Evolutionary conservation across 1,139 yeast genomes (phyloP).

Genomic region (Blastobotrys buckinghamii): DNA sequence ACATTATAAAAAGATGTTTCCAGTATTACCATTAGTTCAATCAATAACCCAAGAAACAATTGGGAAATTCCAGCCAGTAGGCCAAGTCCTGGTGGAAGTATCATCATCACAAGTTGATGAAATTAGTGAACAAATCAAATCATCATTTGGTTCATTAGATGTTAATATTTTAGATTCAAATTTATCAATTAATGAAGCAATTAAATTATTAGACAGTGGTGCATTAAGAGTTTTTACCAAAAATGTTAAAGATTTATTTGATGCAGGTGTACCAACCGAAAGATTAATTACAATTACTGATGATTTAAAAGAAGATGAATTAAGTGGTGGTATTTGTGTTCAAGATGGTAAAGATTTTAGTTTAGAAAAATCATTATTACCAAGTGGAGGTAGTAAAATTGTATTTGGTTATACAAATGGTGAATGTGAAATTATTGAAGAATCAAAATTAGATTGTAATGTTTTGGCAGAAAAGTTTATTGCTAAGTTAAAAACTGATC

Average conservation of each 20-base stretch:
- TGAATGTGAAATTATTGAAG: conserved; percentile 43
- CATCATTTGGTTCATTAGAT: conserved; percentile 8
- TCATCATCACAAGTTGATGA: not conserved
- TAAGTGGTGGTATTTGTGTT: conserved; percentile 7
- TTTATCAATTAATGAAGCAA: conserved; percentile 11
- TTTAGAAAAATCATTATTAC: conserved; percentile 13
- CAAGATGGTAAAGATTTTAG: conserved; percentile 2
- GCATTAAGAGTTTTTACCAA: conserved; percentile 10
- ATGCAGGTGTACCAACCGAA: conserved; percentile 13
- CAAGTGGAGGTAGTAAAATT: conserved; percentile 41
- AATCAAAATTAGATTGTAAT: conserved; percentile 41
- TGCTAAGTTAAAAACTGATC: conserved; percentile 67
- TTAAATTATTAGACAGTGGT: conserved; percentile 14
- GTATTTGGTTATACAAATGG: conserved; percentile 27
- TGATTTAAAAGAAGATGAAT: not conserved
- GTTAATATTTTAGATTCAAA: conserved; percentile 9
- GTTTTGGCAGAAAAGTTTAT: conserved; percentile 29
- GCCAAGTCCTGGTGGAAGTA: conserved; percentile 13
- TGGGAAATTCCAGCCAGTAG: conserved; percentile 10
- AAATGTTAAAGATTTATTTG: conserved; percentile 4
- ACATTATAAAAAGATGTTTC: conserved; percentile 9
- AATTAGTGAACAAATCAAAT: conserved; percentile 6
- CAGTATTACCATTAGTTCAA: conserved; percentile 12
- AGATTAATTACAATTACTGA: conserved; percentile 8
- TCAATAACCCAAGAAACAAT: conserved; percentile 6